Percentiles rank a stretch among this genome's conserved stretches.
These are phyloP conservation scores for Xerocomus cyaneibrunnescens DNA, from an alignment of 1,284 basidiomycete species.

Conservation along the genomic window DNA sequence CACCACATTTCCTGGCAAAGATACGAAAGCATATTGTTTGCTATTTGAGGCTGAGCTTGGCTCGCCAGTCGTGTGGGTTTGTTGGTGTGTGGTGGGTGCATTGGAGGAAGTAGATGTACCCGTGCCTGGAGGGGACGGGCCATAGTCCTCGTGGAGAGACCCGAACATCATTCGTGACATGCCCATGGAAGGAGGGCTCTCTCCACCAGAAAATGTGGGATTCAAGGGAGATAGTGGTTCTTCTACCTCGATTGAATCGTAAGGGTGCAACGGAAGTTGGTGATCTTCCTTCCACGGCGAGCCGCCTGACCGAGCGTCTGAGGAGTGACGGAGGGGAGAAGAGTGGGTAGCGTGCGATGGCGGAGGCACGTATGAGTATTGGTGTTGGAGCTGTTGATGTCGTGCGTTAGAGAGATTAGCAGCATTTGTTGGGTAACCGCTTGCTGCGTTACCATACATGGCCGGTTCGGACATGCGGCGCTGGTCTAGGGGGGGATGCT, in stretches of 20 bases:
- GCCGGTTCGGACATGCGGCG: constrained; percentile 66
- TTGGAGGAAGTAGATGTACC: constrained; percentile 53
- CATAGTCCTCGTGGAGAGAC: constrained; percentile 47
- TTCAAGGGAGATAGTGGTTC: constrained; percentile 51
- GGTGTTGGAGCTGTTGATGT: constrained; percentile 34
- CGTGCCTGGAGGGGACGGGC: constrained; percentile 56
- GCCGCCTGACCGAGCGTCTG: constrained; percentile 42
- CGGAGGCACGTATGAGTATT: constrained; percentile 34
- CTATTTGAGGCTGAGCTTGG: constrained; percentile 39
- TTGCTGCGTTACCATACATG: constrained; percentile 37
- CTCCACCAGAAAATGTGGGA: constrained; percentile 44
- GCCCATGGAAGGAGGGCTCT: constrained; percentile 36
- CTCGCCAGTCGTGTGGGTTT: constrained; percentile 5
- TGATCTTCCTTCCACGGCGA: constrained; percentile 36
- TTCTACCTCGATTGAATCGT: constrained; percentile 38
- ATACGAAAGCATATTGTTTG: constrained; percentile 80
- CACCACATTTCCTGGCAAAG: constrained; percentile 73
- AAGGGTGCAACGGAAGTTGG: constrained; percentile 29
- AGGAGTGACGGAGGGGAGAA: constrained; percentile 41
- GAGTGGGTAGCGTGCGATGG: constrained; percentile 33
- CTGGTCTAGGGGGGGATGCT: constrained; percentile 45
- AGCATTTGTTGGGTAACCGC: constrained; percentile 25
- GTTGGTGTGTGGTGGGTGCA: constrained; percentile 27
- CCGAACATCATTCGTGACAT: constrained; percentile 42
- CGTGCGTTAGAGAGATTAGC: constrained; percentile 27